Evolutionary conservation across 2,329 filamentous ascomycete genomes (phyloP).

Genomic region (Cryphonectria naterciae): DNA sequence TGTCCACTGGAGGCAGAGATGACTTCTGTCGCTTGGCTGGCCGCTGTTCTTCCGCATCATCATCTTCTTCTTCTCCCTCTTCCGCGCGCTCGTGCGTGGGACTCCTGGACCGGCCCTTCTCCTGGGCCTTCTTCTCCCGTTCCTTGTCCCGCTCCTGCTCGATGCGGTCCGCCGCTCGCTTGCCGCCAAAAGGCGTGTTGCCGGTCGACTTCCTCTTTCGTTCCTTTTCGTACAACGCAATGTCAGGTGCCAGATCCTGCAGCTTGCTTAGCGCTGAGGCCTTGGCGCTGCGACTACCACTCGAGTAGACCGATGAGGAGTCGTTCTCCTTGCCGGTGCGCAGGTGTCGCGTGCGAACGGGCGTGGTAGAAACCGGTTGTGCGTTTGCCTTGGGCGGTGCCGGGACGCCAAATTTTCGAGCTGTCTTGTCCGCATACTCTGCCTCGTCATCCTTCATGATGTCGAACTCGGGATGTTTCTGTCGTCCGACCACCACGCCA

Average conservation of each 20-base stretch:
- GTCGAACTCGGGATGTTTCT: constrained; percentile 45
- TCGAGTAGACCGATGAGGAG: constrained; percentile 70
- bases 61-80: constrained; percentile 40
- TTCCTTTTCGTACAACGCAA: constrained; percentile 90
- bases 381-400: constrained; percentile 32
- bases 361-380: constrained; percentile 44
- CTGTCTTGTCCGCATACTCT: constrained; percentile 40
- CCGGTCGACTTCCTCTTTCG: constrained; percentile 70
- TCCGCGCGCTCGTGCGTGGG: constrained; percentile 35
- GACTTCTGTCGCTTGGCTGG: constrained; percentile 67
- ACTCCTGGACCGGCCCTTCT: constrained; percentile 44
- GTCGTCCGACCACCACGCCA: constrained; percentile 50
- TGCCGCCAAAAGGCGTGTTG: constrained; percentile 62
- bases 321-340: constrained; percentile 80
- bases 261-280: constrained; percentile 78
- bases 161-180: constrained; percentile 61
- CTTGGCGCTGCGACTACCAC: constrained; percentile 84
- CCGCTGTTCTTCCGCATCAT: constrained; percentile 51
- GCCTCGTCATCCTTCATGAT: constrained; percentile 49
- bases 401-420: constrained; percentile 40
- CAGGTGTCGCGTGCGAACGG: constrained; percentile 49
- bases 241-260: constrained; percentile 79
- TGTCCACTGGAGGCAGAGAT: constrained; percentile 66
- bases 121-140: constrained; percentile 34
- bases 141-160: constrained; percentile 52